A percentile compares a stretch with the other conserved stretches of the same genome.
phyloP scores from a whole-genome alignment of 2,329 filamentous ascomycete species.

The Exutisphaerella laricina region DNA sequence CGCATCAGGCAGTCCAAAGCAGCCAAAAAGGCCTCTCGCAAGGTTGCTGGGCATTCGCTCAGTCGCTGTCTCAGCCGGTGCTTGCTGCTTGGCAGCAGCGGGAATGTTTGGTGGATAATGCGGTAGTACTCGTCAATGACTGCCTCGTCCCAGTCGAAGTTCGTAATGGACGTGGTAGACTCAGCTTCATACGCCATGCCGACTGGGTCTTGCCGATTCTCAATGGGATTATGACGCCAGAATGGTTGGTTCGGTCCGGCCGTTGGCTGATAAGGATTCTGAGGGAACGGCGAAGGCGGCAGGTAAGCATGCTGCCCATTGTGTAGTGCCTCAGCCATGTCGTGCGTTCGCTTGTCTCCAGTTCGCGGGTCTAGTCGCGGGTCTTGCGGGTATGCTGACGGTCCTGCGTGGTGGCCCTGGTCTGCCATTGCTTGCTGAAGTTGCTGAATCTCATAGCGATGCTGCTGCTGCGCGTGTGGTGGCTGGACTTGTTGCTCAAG shows the following conservation, averaged over 20 bases:
- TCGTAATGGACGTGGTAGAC: constrained; percentile 21
- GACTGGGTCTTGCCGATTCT: constrained; percentile 26
- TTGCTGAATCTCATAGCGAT: constrained; percentile 30
- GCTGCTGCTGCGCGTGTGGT: constrained; percentile 24
- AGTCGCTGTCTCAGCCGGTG: constrained; percentile 53
- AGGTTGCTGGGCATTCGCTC: constrained; percentile 49
- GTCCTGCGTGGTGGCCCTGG: constrained; percentile 6
- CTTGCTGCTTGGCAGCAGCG: constrained; percentile 57
- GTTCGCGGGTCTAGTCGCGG: constrained; percentile 24
- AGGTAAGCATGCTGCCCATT: constrained; percentile 10
- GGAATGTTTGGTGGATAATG: constrained; percentile 61
- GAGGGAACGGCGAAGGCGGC: constrained; percentile 9
- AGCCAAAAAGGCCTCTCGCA: constrained; percentile 60
- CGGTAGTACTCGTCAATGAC: constrained; percentile 52
- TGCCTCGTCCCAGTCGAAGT: constrained; percentile 44
- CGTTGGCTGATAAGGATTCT: constrained; percentile 10
- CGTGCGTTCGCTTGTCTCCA: constrained; percentile 31
- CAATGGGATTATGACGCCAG: constrained; percentile 17
- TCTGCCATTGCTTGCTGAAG: constrained; percentile 29
- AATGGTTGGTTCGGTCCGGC: constrained; percentile 23
- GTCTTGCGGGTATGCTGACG: constrained; percentile 14
- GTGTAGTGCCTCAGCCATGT: constrained; percentile 26
- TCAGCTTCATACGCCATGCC: constrained; percentile 28
- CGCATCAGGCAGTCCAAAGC: constrained; percentile 57
- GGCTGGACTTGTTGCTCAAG: constrained; percentile 68